phyloP scores from a whole-genome alignment of 1,139 yeast genomes.

The Pichia cactophila region DNA sequence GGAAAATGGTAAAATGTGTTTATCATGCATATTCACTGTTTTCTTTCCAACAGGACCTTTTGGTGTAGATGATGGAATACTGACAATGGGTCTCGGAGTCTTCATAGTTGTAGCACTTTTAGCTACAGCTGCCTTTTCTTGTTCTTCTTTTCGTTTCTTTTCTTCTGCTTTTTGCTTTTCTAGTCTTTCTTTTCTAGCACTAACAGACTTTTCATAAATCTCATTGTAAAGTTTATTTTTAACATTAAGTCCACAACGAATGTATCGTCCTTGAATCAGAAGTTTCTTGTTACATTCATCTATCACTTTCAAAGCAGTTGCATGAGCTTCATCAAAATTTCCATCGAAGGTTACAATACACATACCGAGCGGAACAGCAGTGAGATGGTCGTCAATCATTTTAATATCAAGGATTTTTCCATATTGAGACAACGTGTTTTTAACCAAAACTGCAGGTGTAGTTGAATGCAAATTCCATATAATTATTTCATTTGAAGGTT shows the following conservation, averaged over 20 bases:
- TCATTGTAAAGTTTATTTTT: conserved; percentile 19
- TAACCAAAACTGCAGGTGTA: conserved; percentile 39
- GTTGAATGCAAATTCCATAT: conserved; percentile 55
- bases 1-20: conserved; percentile 29
- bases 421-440: conserved; percentile 49
- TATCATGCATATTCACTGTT: conserved; percentile 18
- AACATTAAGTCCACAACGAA: conserved; percentile 24
- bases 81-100: background rate
- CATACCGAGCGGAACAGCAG: conserved; percentile 76
- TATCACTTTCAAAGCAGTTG: conserved; percentile 37
- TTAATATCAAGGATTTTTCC: conserved; percentile 56
- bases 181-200: conserved; percentile 15
- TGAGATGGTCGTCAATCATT: conserved; percentile 60
- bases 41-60: conserved; percentile 1
- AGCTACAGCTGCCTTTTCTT: conserved; percentile 4
- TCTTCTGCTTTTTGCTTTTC: conserved; percentile 15
- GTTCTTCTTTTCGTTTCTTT: conserved; percentile 12
- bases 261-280: conserved; percentile 20
- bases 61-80: background rate
- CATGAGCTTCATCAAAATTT: conserved; percentile 45
- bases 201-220: conserved; percentile 19
- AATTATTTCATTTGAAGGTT: conserved; percentile 64
- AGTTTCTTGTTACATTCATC: conserved; percentile 23
- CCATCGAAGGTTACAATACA: conserved; percentile 63
- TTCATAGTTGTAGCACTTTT: background rate